Conservation (phyloP, 2,329 filamentous ascomycete genomes). For the Aspergillus sp. region DNA sequence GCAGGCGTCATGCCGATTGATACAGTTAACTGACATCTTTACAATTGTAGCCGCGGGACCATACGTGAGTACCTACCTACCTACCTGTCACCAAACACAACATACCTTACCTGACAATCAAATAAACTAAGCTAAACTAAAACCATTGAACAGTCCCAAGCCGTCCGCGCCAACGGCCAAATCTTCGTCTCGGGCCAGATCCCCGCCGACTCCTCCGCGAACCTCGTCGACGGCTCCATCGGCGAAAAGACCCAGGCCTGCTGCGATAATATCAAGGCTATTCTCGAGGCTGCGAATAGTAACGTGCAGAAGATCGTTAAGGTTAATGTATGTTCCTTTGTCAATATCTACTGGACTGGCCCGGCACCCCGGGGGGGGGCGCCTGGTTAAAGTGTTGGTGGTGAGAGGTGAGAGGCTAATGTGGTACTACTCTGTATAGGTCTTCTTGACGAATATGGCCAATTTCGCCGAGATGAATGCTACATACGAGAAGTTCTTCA, state of each 20-base stretch:
- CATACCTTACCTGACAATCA: conserved; percentile 1
- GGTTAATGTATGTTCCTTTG: conserved; percentile 49
- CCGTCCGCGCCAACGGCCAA: conserved; percentile 59
- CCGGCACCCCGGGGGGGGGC: too few relatives aligned
- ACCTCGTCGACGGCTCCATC: conserved; percentile 56
- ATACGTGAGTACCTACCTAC: conserved; percentile 29
- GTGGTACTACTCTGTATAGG: conserved; percentile 25
- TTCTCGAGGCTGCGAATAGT: conserved; percentile 74
- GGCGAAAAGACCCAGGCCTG: conserved; percentile 61
- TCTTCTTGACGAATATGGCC: conserved; percentile 87
- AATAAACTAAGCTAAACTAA: background rate
- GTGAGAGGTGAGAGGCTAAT: too few relatives aligned
- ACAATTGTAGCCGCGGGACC: conserved; percentile 30
- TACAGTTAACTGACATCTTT: background rate
- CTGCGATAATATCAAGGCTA: conserved; percentile 73
- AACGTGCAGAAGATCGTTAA: conserved; percentile 76
- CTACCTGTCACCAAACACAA: background rate
- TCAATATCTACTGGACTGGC: background rate
- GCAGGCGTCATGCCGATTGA: too few relatives aligned
- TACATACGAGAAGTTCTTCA: conserved; percentile 63
- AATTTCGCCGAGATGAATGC: conserved; percentile 76
- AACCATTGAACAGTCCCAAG: conserved; percentile 39
- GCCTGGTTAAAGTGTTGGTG: background rate
- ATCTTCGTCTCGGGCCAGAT: conserved; percentile 71
- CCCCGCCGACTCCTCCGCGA: conserved; percentile 56